These are phyloP conservation scores for Anaeromyces robustus DNA, from an alignment of 192 early-diverging fungal genomes.

Conservation along the genomic window DNA sequence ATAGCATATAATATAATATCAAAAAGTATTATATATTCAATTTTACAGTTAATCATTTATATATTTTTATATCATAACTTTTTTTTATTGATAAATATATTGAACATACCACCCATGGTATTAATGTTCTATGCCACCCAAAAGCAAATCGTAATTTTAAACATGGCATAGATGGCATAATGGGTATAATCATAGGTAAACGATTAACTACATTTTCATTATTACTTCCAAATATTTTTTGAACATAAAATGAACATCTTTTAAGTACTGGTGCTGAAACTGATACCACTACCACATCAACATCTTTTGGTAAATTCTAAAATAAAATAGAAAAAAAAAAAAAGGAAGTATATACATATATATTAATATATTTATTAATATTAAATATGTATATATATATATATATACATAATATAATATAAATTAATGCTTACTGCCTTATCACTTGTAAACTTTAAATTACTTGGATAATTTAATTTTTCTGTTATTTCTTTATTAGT, in stretches of 20 bases:
- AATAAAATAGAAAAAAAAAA: neutral
- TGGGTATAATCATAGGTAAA: neutral
- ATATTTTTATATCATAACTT: too few species aligned
- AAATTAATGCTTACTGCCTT: too few species aligned
- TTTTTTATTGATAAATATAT: neutral
- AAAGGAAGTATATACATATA: too few species aligned
- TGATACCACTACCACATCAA: neutral
- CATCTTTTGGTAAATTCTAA: neutral
- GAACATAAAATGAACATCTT: neutral
- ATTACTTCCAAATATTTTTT: neutral
- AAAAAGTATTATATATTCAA: too few species aligned
- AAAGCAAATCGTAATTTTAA: neutral
- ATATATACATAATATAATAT: too few species aligned
- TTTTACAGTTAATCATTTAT: too few species aligned
- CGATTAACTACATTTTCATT: neutral
- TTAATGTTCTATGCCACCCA: neutral
- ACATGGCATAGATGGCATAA: neutral
- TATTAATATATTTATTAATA: too few species aligned
- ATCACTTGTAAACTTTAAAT: neutral
- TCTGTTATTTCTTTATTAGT: neutral
- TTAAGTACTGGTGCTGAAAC: neutral
- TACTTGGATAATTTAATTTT: neutral
- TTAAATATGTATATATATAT: too few species aligned
- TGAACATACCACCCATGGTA: neutral
- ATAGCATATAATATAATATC: too few species aligned